These are phyloP conservation scores for Tripterygium wilfordii DNA, from an alignment of 177 flowering plant species.

Conservation along the genomic window DNA sequence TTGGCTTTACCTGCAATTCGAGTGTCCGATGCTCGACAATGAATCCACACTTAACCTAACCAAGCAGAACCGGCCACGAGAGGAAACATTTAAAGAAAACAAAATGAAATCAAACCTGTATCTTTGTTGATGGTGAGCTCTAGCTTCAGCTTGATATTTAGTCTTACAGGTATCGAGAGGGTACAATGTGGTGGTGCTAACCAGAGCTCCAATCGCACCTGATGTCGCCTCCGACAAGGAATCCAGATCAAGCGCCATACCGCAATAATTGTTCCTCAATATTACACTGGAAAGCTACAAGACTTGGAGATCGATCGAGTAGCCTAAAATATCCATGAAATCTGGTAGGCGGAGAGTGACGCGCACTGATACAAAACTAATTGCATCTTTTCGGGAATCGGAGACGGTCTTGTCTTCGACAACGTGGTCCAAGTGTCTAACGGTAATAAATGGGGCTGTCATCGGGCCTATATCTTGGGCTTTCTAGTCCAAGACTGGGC, in stretches of 20 bases:
- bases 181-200: constrained; percentile 69
- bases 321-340: background rate
- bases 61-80: no score
- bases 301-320: background rate
- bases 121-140: constrained; percentile 42
- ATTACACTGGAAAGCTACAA: no score
- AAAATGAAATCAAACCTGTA: constrained; percentile 32
- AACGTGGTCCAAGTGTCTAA: no score
- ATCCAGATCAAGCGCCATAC: constrained; percentile 50
- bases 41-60: no score
- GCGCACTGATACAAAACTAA: background rate
- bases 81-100: no score
- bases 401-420: constrained; percentile 1
- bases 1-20: no score
- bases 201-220: constrained; percentile 69
- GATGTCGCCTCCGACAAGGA: constrained; percentile 73
- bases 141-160: constrained; percentile 67
- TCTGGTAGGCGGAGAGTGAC: constrained; percentile 9
- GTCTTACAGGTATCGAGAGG: constrained; percentile 85
- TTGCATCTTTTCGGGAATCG: constrained; percentile 19
- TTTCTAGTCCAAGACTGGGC: no score
- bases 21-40: no score
- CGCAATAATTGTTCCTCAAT: background rate
- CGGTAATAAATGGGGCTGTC: no score
- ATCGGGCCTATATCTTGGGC: no score